Evolutionary conservation across 2,329 filamentous ascomycete genomes (phyloP), one percentile per base, ranked within the genome.

Genomic region (Arthrobotrys musiformis): DNA sequence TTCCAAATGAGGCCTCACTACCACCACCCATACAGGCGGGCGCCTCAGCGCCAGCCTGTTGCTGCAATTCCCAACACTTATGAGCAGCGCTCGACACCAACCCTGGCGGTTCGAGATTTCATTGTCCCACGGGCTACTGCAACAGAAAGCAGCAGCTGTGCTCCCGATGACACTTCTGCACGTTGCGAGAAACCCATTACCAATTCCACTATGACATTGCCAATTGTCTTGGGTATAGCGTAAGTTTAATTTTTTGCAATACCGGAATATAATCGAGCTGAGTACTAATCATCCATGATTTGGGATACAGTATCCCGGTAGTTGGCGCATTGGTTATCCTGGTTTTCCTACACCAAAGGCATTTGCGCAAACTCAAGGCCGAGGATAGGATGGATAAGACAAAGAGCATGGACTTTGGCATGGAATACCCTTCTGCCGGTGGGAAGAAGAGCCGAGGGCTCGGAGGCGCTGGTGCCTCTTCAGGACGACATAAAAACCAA

Each of bases 341-440:
- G 42, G 82, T 94, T 79, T 91, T 90, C 82, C 87, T 99, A 37
- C 94, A 97, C 82, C 89, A 93, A 63, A 88, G 93, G 83, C 91
- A 93, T 81, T 84, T 92, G 42, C 89, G 88, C 82, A 93, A 89
- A 81, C 86, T 93, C 79, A 86, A 86, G 68, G 85, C 87, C 73
- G 95, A 99, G 84, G 95, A 99, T 84, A 87, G 88, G 17, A 89
- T 91, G 79, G 94, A 97, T 83, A 92, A 93, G 80, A 93, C 96
- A 84, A 94, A 91, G 82, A 95, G 93, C 0, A 87, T 98, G 82
- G 95, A 99, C 83, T 99, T 97, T 82, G 95, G 95, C 37, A 84
- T 97, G 82, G 93, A 91, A 70, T 83, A 85, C 33, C 73, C 73
- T 22, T 61, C 60, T n/a, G 15, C 44, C 13, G 87, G 92, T 81